Evolutionary conservation across 2,329 filamentous ascomycete genomes (phyloP), one percentile per base, ranked within the genome.

Genomic region (Epichloe bromicola): DNA sequence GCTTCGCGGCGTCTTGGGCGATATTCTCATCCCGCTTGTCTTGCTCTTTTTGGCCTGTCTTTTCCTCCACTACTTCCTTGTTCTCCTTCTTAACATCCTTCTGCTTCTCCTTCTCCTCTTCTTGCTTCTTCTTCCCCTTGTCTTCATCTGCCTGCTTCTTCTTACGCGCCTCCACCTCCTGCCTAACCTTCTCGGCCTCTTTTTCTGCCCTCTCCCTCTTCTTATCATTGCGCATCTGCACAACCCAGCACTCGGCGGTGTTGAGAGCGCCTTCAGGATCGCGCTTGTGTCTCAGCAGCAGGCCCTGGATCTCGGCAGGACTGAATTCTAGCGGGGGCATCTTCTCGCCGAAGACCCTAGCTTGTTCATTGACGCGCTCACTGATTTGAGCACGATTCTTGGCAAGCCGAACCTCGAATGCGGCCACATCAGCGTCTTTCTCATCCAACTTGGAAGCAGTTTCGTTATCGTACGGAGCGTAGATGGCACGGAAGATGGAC

Each of bases 271-370:
- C 68, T 37, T 70, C 65, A 0, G 78, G 73, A 51, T 70, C 64
- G 10, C 71, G 70, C 68, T 82, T 82, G 59, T 80, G 65, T 58
- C 72, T 73, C 54, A 82, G 67, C 46, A 82, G 67, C 51, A 74
- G 74, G 5, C 79, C 79, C 60, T 82, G 79, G 5, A 82, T 70
- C 63, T 82, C 78, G 5, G 79, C 79, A 0, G 78, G 79, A 49
- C 74, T 78, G 59, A 82, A 82, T 59, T 79, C 72, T 42, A 71
- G 65, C 30, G 69, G 67, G 0, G 79, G 79, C n/a, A 82, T 67
- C 60, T 66, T 68, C 8, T 65, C 58, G 1, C 73, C 69, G 52
- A 82, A 82, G 48, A 70, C 57, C 12, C 60, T 50, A 1, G 78
- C 74, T n/a, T 79, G 64, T 3, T 55, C 56, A 15, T 69, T 63